Base-by-base conservation (phyloP, 345 rosid genomes). In the Turritis glabra region DNA sequence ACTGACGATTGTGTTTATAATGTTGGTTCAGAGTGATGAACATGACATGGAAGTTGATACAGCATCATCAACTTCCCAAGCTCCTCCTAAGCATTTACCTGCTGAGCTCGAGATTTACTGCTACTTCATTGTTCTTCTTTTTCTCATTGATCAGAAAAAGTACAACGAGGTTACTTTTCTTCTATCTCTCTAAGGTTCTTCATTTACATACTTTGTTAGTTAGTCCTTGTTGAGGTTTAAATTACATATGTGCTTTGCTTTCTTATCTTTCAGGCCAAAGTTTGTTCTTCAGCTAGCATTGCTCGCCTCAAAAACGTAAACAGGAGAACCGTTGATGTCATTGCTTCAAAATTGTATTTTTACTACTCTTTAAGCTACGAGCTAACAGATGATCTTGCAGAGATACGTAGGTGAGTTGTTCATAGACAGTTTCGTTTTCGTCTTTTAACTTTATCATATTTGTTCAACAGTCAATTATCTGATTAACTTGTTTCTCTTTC, bases 11-110 rank as follows among this genome's bases (percentile, higher is more conserved):
- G 15, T 23, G 14, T 38, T 1, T 38, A 8, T 17, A 14, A 25
- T 69, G 8, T 26, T 71, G 41, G 37, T 63, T 66, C 58, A 89
- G 97, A 85, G 82, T 50, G 86, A 87, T 81, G 96, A 84, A 55
- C 94, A 83, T 67, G 96, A 89, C 48, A 89, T 91, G 98, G 96
- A 90, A 87, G 96, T 91, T 68, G 98, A 90, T 76, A 84, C 88
- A 2, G 94, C 90, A 0, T 82, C 90, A 21, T 84, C 91, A 0
- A 81, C 62, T 71, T 57, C 77, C 3, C 87, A 83, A 79, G 80
- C 85, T 80, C 73, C 86, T 50, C 72, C 25, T 9, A 90, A 91
- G 61, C 89, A 88, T 59, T 46, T 83, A 40, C 74, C 88, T 55
- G 96, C 86, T 0, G 97, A 93, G 79, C 84, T 93, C 8, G 97